Conservation (phyloP, 2,329 filamentous ascomycete species). For the Diaporthe sp. region DNA sequence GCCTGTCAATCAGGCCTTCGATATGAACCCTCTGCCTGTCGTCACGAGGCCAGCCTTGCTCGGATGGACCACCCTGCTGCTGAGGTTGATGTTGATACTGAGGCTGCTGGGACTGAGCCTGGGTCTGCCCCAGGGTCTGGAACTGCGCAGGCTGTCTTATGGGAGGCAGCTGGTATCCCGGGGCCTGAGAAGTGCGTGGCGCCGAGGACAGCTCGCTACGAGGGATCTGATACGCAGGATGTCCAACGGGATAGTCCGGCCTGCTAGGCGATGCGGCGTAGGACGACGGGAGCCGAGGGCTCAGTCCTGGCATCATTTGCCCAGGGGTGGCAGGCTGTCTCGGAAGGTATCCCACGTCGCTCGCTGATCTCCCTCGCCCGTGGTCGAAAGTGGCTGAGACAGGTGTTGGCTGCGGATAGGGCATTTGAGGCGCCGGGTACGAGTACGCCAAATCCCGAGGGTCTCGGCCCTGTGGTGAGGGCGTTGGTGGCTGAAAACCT, state of each 20-base stretch:
- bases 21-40: constrained; percentile 71
- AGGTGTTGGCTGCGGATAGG: constrained; percentile 59
- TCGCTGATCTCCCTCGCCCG: constrained; percentile 54
- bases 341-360: constrained; percentile 45
- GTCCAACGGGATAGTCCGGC: constrained; percentile 57
- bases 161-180: constrained; percentile 61
- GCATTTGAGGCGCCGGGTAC: constrained; percentile 54
- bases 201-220: constrained; percentile 62
- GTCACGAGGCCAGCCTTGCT: constrained; percentile 55
- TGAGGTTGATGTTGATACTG: constrained; percentile 57
- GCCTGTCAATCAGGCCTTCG: constrained; percentile 71
- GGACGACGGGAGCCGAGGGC: constrained; percentile 56
- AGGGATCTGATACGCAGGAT: constrained; percentile 65
- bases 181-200: constrained; percentile 48
- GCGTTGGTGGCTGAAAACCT: constrained; percentile 57
- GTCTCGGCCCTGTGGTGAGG: constrained; percentile 58
- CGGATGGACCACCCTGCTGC: constrained; percentile 31
- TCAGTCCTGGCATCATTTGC: constrained; percentile 54
- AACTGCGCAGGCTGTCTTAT: constrained; percentile 56
- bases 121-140: constrained; percentile 43
- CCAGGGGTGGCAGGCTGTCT: constrained; percentile 44
- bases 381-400: constrained; percentile 62
- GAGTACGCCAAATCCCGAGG: constrained; percentile 56
- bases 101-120: constrained; percentile 42
- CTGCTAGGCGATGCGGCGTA: constrained; percentile 61